These are phyloP conservation scores for Penicillium rolfsii DNA, from an alignment of 2,329 filamentous ascomycete genomes.

Conservation along the genomic window DNA sequence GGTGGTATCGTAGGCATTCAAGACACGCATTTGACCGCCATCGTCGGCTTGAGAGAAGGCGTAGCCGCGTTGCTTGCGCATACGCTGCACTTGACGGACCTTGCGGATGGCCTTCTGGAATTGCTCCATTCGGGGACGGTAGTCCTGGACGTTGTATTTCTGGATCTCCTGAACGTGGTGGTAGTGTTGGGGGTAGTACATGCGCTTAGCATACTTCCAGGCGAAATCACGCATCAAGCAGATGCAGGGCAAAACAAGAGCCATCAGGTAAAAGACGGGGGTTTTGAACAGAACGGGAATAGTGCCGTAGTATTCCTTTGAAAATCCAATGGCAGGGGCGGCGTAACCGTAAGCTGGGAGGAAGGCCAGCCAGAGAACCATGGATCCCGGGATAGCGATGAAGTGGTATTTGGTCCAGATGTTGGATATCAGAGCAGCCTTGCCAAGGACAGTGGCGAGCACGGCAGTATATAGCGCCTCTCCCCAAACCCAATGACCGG, in stretches of 20 bases:
- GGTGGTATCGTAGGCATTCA: slow-evolving; percentile 98
- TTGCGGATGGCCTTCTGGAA: slow-evolving; percentile 99
- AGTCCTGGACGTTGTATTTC: slow-evolving; percentile 99
- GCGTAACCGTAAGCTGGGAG: slow-evolving; percentile 84
- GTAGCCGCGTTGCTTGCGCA: slow-evolving; percentile 98
- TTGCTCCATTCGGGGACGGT: slow-evolving; percentile 97
- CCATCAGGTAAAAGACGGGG: slow-evolving; percentile 89
- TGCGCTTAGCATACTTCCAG: slow-evolving; percentile 97
- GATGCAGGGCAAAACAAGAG: slow-evolving; percentile 74
- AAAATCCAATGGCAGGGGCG: slow-evolving; percentile 79
- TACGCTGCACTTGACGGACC: slow-evolving; percentile 95
- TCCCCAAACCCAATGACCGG: slow-evolving; percentile 98
- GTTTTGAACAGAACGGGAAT: slow-evolving; percentile 78
- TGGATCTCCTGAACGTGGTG: slow-evolving; percentile 99
- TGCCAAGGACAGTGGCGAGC: slow-evolving; percentile 90
- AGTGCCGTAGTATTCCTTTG: slow-evolving; percentile 81
- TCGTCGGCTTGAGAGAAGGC: slow-evolving; percentile 98
- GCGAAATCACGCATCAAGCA: slow-evolving; percentile 87
- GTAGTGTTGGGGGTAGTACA: slow-evolving; percentile 95
- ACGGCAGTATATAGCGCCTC: slow-evolving; percentile 91
- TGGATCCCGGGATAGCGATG: slow-evolving; percentile 89
- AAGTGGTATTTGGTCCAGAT: slow-evolving; percentile 99
- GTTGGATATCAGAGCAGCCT: slow-evolving; percentile 91
- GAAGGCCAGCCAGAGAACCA: slow-evolving; percentile 89
- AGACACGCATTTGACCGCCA: slow-evolving; percentile 80